Base-by-base conservation (phyloP, 495 filamentous ascomycete genomes). In the Daldinia bambusicola region DNA sequence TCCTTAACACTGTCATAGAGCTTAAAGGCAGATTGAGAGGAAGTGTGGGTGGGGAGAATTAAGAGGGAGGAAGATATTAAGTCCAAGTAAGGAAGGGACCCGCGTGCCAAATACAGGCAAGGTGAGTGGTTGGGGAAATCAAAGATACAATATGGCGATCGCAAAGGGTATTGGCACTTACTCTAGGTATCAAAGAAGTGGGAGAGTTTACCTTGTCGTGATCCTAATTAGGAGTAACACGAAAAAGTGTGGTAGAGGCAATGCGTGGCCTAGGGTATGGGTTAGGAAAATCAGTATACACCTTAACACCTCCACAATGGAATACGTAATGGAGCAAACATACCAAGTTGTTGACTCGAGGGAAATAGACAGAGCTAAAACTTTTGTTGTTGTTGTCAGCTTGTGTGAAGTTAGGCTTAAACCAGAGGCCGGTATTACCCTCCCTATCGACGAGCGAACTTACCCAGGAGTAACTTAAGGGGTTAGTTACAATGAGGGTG, bases 341-440 rank as follows among this genome's bases (percentile, higher is more conserved):
- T 56, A 71, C 57, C 51, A 34, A 26, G 34, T 7, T 36, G 26
- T 61, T 34, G 30, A 12, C 18, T 65, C 55, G 26, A 8, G 20
- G 38, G 36, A 20, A 32, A 56, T 5, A 51, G 36, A 12, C 9
- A 12, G 30, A 58, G 57, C 52, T 52, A 32, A 8, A 53, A 7
- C 31, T 6, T 6, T 1, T 12, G 36, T 31, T 58, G 3, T 40
- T 63, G 3, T 40, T 63, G 58, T 70, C 62, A 59, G 53, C 48
- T 55, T 32, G 41, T 38, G 2, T 2, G 38, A 2, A 10, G 16
- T 34, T 20, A 34, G 10, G 45, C 37, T 14, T 26, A 20, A 14
- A 60, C 9, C 3, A 57, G 37, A 60, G 7, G 13, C n/a, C 0
- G 22, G 37, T 45, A 13, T 2, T 18, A 10, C 14, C 6, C 26